Evolutionary conservation across 2,329 filamentous ascomycete species (phyloP).

Genomic region (Venturia pyrina): DNA sequence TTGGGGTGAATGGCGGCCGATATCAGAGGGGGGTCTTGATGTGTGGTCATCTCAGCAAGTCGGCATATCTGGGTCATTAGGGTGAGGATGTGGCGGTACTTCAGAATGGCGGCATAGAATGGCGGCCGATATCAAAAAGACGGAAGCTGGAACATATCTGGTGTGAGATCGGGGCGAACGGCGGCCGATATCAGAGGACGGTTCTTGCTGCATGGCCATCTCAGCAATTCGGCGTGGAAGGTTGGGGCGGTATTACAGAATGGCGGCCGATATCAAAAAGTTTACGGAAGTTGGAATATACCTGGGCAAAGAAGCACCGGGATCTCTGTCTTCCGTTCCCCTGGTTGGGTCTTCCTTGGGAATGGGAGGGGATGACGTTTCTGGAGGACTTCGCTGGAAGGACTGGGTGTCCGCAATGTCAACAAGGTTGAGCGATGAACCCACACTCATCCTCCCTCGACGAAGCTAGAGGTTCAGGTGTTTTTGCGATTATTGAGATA

Average conservation of each 20-base stretch:
- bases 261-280: constrained; percentile 1
- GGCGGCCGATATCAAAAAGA: not conserved
- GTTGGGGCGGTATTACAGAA: not conserved
- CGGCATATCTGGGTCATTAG: not conserved
- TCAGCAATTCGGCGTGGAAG: not conserved
- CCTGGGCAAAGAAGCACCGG: not conserved
- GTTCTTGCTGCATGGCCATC: not conserved
- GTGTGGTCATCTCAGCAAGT: not conserved
- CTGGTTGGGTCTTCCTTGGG: not conserved
- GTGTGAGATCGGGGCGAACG: too few relatives aligned
- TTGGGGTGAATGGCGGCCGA: not conserved
- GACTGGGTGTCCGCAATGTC: too few relatives aligned
- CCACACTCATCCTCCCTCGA: not conserved
- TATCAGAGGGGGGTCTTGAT: not conserved
- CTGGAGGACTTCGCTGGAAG: not conserved
- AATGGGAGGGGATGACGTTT: not conserved
- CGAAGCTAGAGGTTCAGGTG: not conserved
- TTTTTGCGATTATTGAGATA: not conserved
- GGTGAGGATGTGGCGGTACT: not conserved
- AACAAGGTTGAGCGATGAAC: not conserved
- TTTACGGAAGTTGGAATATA: not conserved
- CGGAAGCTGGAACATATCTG: too few relatives aligned
- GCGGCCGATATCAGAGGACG: too few relatives aligned
- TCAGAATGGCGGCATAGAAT: too few relatives aligned
- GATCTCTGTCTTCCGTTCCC: not conserved